phyloP scores from a whole-genome alignment of 805 yeast genomes.

The Saccharomycopsis fodiens region DNA sequence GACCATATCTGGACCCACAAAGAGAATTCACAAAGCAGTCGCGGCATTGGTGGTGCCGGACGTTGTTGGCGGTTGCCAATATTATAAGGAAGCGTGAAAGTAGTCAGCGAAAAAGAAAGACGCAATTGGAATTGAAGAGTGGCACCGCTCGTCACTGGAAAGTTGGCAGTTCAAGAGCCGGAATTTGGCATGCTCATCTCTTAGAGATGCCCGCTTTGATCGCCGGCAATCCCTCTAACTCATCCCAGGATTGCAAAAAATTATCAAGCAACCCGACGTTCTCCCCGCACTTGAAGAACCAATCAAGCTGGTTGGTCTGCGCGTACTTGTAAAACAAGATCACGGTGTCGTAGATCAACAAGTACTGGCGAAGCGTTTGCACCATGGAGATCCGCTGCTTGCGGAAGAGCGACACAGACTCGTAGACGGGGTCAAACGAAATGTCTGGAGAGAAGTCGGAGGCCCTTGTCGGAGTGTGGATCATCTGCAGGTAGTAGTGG shows the following conservation, averaged over 20 bases:
- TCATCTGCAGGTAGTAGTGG: constrained; percentile 1
- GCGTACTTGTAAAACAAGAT: constrained; percentile 8
- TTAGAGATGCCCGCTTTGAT: too few species aligned
- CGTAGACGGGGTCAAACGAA: constrained; percentile 45
- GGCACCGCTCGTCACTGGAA: too few species aligned
- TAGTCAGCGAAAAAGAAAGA: too few species aligned
- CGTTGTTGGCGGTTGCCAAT: too few species aligned
- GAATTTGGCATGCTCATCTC: too few species aligned
- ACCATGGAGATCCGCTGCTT: constrained; percentile 79
- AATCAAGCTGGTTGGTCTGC: not conserved
- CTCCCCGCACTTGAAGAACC: constrained; percentile 5
- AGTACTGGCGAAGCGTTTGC: constrained; percentile 68
- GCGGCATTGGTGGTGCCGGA: too few species aligned
- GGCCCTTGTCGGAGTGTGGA: not conserved
- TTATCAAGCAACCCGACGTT: not conserved
- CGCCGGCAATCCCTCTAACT: too few species aligned
- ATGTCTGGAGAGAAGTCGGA: not conserved
- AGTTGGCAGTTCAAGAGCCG: too few species aligned
- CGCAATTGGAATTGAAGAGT: too few species aligned
- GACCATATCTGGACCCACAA: too few species aligned
- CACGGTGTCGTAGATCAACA: constrained; percentile 60
- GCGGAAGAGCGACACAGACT: constrained; percentile 58
- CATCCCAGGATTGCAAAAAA: not conserved
- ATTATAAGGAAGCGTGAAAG: too few species aligned
- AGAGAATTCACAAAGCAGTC: too few species aligned